A percentile compares a stretch with the other conserved stretches of the same genome.
Evolutionary conservation across 257 asterid species (phyloP).

Genomic region (Dorcoceras hygrometricum): DNA sequence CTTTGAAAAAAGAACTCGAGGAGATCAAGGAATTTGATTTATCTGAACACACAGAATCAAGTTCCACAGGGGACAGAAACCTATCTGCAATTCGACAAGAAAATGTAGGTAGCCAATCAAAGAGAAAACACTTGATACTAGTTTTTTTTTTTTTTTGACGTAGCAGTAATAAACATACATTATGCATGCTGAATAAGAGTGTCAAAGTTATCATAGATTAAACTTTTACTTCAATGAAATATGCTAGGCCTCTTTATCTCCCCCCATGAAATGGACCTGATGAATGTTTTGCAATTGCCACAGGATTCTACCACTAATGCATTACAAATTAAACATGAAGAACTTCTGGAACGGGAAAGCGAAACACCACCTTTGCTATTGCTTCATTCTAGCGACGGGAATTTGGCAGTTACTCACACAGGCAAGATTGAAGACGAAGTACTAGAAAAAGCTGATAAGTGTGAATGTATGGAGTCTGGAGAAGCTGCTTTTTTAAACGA

Average conservation of each 20-base stretch:
- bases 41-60: not conserved
- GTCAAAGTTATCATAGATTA: not conserved
- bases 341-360: constrained; percentile 15
- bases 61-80: constrained; percentile 4
- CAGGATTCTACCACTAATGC: constrained; percentile 24
- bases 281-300: constrained; percentile 15
- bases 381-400: not conserved
- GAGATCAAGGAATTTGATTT: constrained; percentile 3
- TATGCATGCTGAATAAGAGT: not conserved
- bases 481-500: constrained; percentile 11
- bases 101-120: not conserved
- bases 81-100: not conserved
- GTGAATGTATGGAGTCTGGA: not conserved
- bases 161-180: not conserved
- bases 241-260: not conserved
- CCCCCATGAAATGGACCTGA: not conserved
- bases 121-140: not conserved
- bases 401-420: constrained; percentile 9
- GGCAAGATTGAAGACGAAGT: constrained; percentile 13
- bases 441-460: not conserved
- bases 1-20: constrained; percentile 1
- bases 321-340: constrained; percentile 24
- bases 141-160: not conserved
- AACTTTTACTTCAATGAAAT: too few species aligned
- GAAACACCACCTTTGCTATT: constrained; percentile 15